Evolutionary conservation across 345 rosid species (phyloP), one percentile per base, ranked within the genome.

Genomic region (Gynandropsis gynandra): DNA sequence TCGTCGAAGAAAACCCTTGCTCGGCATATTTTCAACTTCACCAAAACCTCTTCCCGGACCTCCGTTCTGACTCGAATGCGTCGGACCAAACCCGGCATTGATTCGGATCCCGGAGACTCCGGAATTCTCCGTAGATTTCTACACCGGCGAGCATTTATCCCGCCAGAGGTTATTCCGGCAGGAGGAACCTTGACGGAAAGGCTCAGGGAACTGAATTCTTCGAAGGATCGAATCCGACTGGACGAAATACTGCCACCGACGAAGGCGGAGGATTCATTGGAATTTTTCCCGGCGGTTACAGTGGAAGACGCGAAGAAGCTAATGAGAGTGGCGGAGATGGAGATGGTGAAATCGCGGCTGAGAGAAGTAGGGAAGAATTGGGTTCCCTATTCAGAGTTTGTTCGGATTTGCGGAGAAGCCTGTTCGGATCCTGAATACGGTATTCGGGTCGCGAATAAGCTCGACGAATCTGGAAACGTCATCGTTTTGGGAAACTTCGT

Each of bases 251-350:
- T 55, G 19, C 85, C 83, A 11, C 83, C 52, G 7, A 17, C 46
- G 37, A 18, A 54, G 50, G 64, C 42, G 54, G 49, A 41, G 56
- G 24, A 4, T 11, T 24, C 29, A 5, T 5, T 60, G 47, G 70
- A 21, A 3, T 4, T 1, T 19, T 58, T 58, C 3, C 43, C 64
- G 33, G 69, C 59, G 24, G 59, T 90, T 42, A 77, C 90, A 59
- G 82, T 69, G 61, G 80, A 56, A 56, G 94, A 80, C 16, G 86
- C 79, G 72, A 83, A 74, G 84, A 92, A 88, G 83, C 57, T 92
- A 36, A 56, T 88, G 63, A 74, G 61, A 64, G 90, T 72, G 54
- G 88, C 83, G 61, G 94, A 77, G 63, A 38, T 88, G 74, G 95
- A 85, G 68, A 56, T 58, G 66, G 77, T 85, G 60, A 87, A 85